Conservation (phyloP, 768 basidiomycete genomes). For the Fibroporia radiculosa region DNA sequence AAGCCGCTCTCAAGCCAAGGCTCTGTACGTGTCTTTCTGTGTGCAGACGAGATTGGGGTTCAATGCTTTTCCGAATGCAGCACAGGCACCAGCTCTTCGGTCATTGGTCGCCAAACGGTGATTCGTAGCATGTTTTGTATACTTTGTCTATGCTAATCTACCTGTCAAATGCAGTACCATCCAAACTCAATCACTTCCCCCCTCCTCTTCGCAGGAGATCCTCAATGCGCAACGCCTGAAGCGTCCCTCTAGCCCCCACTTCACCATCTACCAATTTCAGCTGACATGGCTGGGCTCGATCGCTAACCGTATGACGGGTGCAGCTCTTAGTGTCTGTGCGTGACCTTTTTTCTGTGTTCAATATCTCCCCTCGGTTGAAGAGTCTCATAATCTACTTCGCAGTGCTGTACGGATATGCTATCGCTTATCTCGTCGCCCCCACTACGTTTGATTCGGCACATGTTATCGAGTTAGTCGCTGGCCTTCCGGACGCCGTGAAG, state of each 20-base stretch:
- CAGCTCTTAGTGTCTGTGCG: conserved; percentile 69
- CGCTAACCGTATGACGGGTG: conserved; percentile 81
- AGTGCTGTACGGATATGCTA: conserved; percentile 86
- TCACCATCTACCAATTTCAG: conserved; percentile 95
- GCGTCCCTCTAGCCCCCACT: conserved; percentile 91
- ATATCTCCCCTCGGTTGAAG: no score
- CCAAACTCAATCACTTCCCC: conserved; percentile 58
- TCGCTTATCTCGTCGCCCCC: conserved; percentile 81
- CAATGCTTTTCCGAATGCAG: conserved; percentile 7
- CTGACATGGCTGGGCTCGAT: conserved; percentile 87
- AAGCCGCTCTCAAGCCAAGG: conserved; percentile 32
- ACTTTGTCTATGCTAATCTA: neutral
- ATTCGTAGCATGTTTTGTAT: neutral
- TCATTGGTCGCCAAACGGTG: conserved; percentile 16
- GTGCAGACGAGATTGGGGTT: neutral
- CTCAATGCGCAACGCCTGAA: conserved; percentile 82
- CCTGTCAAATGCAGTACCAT: conserved; percentile 35
- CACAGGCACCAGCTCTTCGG: conserved; percentile 16
- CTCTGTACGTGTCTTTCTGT: conserved; percentile 18
- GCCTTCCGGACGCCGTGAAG: conserved; percentile 73
- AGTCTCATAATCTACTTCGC: conserved; percentile 3
- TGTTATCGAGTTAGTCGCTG: conserved; percentile 62
- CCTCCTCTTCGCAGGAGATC: conserved; percentile 50
- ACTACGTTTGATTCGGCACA: conserved; percentile 72
- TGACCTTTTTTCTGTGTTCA: conserved; percentile 13